Evolutionary conservation across 148 eudicot species (phyloP), one percentile per base, ranked within the genome.

Genomic region (Heliamphora exappendiculata): DNA sequence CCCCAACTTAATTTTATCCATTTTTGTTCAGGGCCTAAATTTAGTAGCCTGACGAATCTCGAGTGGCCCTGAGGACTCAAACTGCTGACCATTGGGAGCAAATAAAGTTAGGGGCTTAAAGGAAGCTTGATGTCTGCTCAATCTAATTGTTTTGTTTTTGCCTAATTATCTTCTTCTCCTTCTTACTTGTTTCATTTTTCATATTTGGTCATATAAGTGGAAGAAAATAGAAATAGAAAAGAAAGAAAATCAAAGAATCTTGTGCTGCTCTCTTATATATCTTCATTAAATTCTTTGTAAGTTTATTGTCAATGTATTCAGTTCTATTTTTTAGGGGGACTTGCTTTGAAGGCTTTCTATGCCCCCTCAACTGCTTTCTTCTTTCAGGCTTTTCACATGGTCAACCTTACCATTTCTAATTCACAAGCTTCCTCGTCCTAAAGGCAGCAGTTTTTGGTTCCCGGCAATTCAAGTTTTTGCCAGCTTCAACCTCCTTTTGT

Each of bases 401-500:
- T 76, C 88, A n/a, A 78, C 85, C 13, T 80, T 81, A 11, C 97
- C 98, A 0, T 88, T 85, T 70, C 75, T 88, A 22, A 78, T 82
- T 72, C 89, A 86, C 83, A 89, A 90, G 80, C 81, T 87, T 80
- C 83, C 94, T 13, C 76, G 83, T 66, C 91, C 97, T 57, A 89
- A 87, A 85, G 91, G 97, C 74, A 93, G 97, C 76, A 85, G 88
- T 72, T 88, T 93, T 82, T 93, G 94, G 98, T 84, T 93, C 75
- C 90, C 91, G 5, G 83, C 84, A 8, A 74, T 90, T 77, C 94
- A 93, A 83, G 83, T 91, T 74, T 19, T 91, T 65, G 91, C 97
- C 33, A 93, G 98, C 89, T 86, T 93, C 71, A 79, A 84, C 75
- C 90, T 93, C 63, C 75, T 93, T 73, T 59, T 83, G 64, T 88